Evolutionary conservation across 768 basidiomycete genomes (phyloP).

Genomic region (Rhodotorula babjevae): DNA sequence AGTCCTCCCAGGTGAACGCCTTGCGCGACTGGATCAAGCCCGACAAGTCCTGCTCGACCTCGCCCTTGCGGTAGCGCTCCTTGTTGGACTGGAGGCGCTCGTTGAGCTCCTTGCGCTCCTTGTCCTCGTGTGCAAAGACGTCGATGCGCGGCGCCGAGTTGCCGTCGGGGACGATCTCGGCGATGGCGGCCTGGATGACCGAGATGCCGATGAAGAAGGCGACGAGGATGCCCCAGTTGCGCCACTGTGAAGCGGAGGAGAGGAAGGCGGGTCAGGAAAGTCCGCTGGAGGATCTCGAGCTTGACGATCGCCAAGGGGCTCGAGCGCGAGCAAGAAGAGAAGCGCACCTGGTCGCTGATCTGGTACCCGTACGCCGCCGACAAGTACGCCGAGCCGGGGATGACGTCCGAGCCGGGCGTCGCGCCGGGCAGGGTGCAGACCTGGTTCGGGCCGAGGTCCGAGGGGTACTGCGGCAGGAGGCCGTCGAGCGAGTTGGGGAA

Average conservation of each 20-base stretch:
- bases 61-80: slow-evolving; percentile 47
- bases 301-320: too few species aligned
- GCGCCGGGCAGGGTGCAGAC: slow-evolving; percentile 73
- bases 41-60: slow-evolving; percentile 51
- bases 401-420: slow-evolving; percentile 56
- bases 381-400: slow-evolving; percentile 60
- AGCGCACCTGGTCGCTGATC: slow-evolving; percentile 47
- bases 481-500: slow-evolving; percentile 59
- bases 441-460: slow-evolving; percentile 59
- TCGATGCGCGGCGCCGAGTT: slow-evolving; percentile 54
- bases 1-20: slow-evolving; percentile 73
- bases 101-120: slow-evolving; percentile 52
- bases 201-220: slow-evolving; percentile 61
- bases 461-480: slow-evolving; percentile 60
- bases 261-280: not conserved
- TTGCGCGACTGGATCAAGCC: slow-evolving; percentile 47
- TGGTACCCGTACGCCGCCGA: slow-evolving; percentile 51
- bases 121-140: slow-evolving; percentile 60
- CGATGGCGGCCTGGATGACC: slow-evolving; percentile 52
- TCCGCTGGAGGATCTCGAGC: not conserved
- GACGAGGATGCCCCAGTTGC: slow-evolving; percentile 62
- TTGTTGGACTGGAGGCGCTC: slow-evolving; percentile 53
- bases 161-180: slow-evolving; percentile 54
- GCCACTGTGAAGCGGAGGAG: slow-evolving; percentile 48
- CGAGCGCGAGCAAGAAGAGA: not conserved